Conservation (phyloP, 768 basidiomycete genomes). For the Termitomyces bulborhizus region DNA sequence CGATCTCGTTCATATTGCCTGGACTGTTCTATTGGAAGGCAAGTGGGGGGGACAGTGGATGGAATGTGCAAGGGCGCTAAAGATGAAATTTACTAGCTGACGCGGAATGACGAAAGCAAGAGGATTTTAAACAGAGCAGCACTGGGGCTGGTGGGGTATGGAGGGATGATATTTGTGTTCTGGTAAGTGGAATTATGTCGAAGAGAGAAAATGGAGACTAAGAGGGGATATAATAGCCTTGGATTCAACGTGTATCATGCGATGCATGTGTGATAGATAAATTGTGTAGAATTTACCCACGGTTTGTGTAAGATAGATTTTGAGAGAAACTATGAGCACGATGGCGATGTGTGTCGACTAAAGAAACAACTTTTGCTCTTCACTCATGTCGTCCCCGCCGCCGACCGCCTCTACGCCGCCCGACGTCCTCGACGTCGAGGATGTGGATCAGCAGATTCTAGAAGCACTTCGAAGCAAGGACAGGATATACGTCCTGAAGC, state of each 20-base stretch:
- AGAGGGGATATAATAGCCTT: constrained; percentile 38
- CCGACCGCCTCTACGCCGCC: not conserved
- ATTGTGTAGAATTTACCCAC: constrained; percentile 28
- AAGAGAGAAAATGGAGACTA: constrained; percentile 2
- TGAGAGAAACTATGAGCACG: not conserved
- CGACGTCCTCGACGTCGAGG: constrained; percentile 25
- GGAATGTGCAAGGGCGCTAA: not conserved
- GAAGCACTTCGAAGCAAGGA: constrained; percentile 88
- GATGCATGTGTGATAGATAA: constrained; percentile 22
- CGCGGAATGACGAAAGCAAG: constrained; percentile 54
- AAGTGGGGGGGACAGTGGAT: constrained; percentile 6
- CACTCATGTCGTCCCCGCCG: not conserved
- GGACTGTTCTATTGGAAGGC: constrained; percentile 94
- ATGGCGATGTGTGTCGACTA: not conserved
- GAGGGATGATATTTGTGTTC: constrained; percentile 74
- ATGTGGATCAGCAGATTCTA: constrained; percentile 74
- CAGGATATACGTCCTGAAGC: constrained; percentile 79
- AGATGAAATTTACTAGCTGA: constrained; percentile 39
- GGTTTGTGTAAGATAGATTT: constrained; percentile 15
- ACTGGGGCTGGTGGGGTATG: constrained; percentile 69
- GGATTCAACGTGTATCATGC: constrained; percentile 76
- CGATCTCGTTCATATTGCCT: constrained; percentile 94
- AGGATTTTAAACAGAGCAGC: constrained; percentile 51
- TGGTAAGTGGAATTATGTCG: constrained; percentile 52
- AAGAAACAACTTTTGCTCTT: no score